Base-by-base conservation (phyloP, 768 basidiomycete genomes). In the Rhodotorula kratochvilovae region DNA sequence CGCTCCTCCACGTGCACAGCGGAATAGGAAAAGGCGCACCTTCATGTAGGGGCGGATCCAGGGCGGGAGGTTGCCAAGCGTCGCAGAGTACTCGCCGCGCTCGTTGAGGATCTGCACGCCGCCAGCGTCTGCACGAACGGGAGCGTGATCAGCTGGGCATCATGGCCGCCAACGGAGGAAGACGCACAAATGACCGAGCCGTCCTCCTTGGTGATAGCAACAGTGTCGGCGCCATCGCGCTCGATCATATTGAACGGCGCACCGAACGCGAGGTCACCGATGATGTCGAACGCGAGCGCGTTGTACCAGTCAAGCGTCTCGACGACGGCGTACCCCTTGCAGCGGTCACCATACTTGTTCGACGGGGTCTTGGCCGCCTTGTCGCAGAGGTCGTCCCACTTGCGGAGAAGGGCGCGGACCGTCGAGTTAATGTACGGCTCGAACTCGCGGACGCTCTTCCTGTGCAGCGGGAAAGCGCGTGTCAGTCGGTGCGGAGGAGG, bases 181-280 rank as follows among this genome's bases (percentile, higher is more conserved):
- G 29, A 17, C n/a, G 29, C 55, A 73, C 87, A 82, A 23, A 83
- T 71, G 46, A 87, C 88, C 12, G 67, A 55, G 35, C 79, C 77
- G 58, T 72, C 67, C 35, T 78, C 77, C 16, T 61, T 59, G 11
- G 77, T 77, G 63, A 78, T 75, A 25, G 73, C 67, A 50, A 77
- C 70, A 6, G 64, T 63, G 59, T 76, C 72, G 77, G 93, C 91
- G 63, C 86, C 86, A 35, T 85, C 88, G 12, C 88, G 85, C 63
- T 85, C 77, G 70, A 94, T 83, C 92, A 95, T 95, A 27, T 91
- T 91, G 76, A 95, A 95, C 0, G 92, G 89, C 3, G 86, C 85
- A 2, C 92, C 92, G 76, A 93, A 93, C 0, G 90, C 89, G 23
- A 92, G 84, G 79, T 92, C 76, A 33, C 78, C 78, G 36, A 77